Evolutionary conservation across 345 rosid species (phyloP), one percentile per base, ranked within the genome.

Genomic region (Atalantia buxifolia): DNA sequence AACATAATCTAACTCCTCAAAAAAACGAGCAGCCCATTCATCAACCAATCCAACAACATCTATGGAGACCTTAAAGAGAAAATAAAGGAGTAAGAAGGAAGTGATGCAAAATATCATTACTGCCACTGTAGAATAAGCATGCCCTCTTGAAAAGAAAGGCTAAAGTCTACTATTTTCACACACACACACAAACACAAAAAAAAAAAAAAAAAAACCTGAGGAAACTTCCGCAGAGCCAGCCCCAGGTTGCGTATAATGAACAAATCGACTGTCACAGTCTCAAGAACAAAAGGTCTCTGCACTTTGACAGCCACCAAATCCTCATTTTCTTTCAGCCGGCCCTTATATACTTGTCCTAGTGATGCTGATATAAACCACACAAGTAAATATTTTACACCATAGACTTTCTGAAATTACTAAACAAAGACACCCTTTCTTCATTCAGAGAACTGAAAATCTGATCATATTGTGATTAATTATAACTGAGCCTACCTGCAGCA

Each of bases 21-120:
- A 95, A 76, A 95, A 95, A 22, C 99, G 97, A 81, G 98, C 92
- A 74, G 99, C 97, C 98, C 99, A 95, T 87, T 95, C 99, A 87
- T 95, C 99, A 82, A 95, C 98, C 86, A 95, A 81, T 22, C 98
- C 99, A 84, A 95, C 99, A 78, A 95, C 92, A 82, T 95, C 98
- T 69, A 93, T n/a, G 13, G 97, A 89, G 64, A 95, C 82, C 99
- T 93, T 84, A 77, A 69, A 30, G 40, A 66, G 55, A 64, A 48
- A 64, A 25, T 13, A 40, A 62, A 27, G 14, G 60, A 33, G 61
- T 45, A 45, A 53, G 57, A 22, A 19, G 8, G 48, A 56, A 48
- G 35, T 6, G 42, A 70, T 50, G 71, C 50, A 36, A 77, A 61
- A 4, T 65, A 78, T 55, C 69, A 74, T 73, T 48, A 57, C 55